Conservation (phyloP, 2,329 filamentous ascomycete species). For the Epichloe sylvatica region DNA sequence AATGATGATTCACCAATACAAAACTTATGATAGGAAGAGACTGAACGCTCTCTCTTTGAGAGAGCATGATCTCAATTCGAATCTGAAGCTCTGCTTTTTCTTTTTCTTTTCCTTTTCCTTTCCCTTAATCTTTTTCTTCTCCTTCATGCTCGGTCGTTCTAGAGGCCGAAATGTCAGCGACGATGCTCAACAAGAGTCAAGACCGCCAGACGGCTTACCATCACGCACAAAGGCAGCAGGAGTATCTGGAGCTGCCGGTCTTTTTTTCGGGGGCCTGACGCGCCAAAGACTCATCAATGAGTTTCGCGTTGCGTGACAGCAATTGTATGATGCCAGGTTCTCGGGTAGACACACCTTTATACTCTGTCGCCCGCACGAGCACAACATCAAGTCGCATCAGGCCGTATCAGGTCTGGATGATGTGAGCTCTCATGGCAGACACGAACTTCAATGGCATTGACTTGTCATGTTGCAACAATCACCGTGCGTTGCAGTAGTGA, state of each 20-base stretch:
- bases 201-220: not conserved
- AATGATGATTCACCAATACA: constrained; percentile 42
- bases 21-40: constrained; percentile 56
- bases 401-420: no score
- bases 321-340: not conserved
- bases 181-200: no score
- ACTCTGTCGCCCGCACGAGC: no score
- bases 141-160: not conserved
- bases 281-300: not conserved
- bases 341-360: not conserved
- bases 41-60: constrained; percentile 40
- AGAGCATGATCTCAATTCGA: constrained; percentile 48
- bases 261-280: no score
- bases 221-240: not conserved
- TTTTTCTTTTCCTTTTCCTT: constrained; percentile 1
- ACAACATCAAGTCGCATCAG: no score
- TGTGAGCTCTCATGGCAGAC: no score
- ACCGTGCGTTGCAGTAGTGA: no score
- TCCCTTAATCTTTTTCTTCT: not conserved
- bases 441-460: no score
- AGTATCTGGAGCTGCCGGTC: not conserved
- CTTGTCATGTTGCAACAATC: no score
- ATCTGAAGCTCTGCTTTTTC: constrained; percentile 40
- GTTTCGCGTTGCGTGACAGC: not conserved
- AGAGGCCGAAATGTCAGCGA: no score